Evolutionary conservation across 371 early-diverging fungal species (phyloP), one percentile per base, ranked within the genome.

Genomic region (Apophysomyces elegans): DNA sequence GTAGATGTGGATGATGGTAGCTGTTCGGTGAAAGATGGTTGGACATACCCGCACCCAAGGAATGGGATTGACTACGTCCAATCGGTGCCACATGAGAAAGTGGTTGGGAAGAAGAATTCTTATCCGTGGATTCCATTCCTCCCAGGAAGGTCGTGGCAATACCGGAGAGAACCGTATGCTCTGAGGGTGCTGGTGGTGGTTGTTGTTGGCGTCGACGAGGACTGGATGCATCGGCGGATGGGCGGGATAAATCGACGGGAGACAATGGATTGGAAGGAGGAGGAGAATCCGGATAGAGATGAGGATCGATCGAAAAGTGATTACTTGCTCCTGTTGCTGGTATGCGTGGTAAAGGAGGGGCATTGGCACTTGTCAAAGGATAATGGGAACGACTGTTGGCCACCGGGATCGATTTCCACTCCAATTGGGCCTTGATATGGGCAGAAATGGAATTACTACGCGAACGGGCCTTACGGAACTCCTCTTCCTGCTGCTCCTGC

Each of bases 181-280:
- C 32, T 26, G 32, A 26, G 0, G 32, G 32, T 26, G 32, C 32
- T 26, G 32, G 0, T 26, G 32, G 2, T 26, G 32, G 41, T 41
- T 41, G 41, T 41, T 41, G 41, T 13, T 41, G 41, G 8, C 77
- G 74, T 7, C 75, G 73, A 47, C 76, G 72, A 38, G 75, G 50
- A 18, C 58, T 37, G 7, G 75, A 66, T 36, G 65, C 71, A 43
- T 74, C 59, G 8, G 74, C 75, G 4, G 76, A 76, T 8, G 72
- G 75, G 39, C 80, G 78, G 36, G 88, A 62, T 13, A 83, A 74
- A 26, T 74, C 81, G n/a, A 86, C 81, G 14, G 88, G 88, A 1
- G 88, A 88, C 2, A 86, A 81, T 14, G 88, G 88, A 38, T 84
- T 77, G 3, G 88, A 88, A 16, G 86, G 80, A 21, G 88, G 88